Percentiles rank a stretch among this genome's conserved stretches.
Conservation (phyloP, 1,139 yeast genomes). For the Blastobotrys petasosporus region DNA sequence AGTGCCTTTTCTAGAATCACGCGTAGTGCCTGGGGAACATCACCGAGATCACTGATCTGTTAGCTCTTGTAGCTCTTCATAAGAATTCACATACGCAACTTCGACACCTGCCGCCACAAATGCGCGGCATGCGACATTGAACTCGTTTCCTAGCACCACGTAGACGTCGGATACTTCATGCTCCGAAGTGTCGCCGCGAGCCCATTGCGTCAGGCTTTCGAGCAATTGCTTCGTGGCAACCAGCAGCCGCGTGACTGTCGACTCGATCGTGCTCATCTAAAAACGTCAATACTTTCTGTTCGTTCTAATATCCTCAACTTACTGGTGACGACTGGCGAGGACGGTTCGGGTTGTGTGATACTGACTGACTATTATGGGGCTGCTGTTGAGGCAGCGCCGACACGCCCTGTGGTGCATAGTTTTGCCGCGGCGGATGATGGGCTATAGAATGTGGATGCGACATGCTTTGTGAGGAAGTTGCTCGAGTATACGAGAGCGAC, state of each 20-base stretch:
- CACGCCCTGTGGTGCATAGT: background rate
- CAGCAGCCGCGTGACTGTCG: slow-evolving; percentile 73
- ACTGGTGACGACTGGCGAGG: slow-evolving; percentile 12
- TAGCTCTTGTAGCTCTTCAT: background rate
- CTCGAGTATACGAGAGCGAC: no score
- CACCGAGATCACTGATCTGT: slow-evolving; percentile 52
- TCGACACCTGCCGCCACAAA: slow-evolving; percentile 65
- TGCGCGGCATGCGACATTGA: slow-evolving; percentile 75
- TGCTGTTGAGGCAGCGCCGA: background rate
- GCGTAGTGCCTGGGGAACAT: slow-evolving; percentile 68
- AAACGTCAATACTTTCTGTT: background rate
- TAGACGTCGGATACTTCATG: slow-evolving; percentile 85
- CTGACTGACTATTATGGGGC: no score
- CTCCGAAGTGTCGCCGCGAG: slow-evolving; percentile 70
- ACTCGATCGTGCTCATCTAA: slow-evolving; percentile 60
- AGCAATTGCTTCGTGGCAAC: slow-evolving; percentile 85
- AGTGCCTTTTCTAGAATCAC: slow-evolving; percentile 80
- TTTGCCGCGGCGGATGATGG: no score
- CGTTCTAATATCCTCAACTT: background rate
- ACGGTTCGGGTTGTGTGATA: background rate
- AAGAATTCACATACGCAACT: slow-evolving; percentile 32
- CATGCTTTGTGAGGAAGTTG: no score
- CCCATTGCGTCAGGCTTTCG: slow-evolving; percentile 88
- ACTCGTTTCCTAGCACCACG: slow-evolving; percentile 90
- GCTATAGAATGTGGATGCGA: no score